These are phyloP conservation scores for Bothriochloa decipiens DNA, from an alignment of 176 grass and related monocot genomes.

Conservation along the genomic window DNA sequence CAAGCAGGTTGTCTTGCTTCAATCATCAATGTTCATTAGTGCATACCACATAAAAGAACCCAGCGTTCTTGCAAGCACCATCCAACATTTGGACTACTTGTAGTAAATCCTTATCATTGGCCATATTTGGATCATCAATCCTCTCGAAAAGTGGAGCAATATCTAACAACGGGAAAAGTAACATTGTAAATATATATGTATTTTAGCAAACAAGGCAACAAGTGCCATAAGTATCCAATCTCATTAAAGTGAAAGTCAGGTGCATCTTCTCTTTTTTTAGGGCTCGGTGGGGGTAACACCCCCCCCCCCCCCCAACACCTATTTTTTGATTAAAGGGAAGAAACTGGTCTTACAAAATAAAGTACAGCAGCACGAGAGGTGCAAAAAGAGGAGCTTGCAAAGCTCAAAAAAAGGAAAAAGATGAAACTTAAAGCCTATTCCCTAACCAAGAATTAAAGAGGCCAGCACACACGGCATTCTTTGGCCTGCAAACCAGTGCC, in stretches of 20 bases:
- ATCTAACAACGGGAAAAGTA: slow-evolving; percentile 46
- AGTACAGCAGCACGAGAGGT: no score
- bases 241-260: neutral
- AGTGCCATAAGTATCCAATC: neutral
- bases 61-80: slow-evolving; percentile 65
- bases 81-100: slow-evolving; percentile 65
- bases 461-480: no score
- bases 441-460: no score
- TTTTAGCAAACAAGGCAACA: no score
- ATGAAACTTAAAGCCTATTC: no score
- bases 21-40: neutral
- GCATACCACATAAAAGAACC: slow-evolving; percentile 98
- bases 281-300: no score
- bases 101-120: slow-evolving; percentile 47
- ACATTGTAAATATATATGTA: neutral
- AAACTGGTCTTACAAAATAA: no score
- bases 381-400: no score
- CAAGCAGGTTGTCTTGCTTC: neutral
- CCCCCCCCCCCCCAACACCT: no score
- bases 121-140: slow-evolving; percentile 68
- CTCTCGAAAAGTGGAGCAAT: slow-evolving; percentile 62
- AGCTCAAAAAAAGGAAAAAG: no score
- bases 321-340: no score
- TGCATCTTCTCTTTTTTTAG: neutral
- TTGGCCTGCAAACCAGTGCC: no score